Conservation (phyloP, 768 basidiomycete genomes). For the Tricholoma saponaceum region DNA sequence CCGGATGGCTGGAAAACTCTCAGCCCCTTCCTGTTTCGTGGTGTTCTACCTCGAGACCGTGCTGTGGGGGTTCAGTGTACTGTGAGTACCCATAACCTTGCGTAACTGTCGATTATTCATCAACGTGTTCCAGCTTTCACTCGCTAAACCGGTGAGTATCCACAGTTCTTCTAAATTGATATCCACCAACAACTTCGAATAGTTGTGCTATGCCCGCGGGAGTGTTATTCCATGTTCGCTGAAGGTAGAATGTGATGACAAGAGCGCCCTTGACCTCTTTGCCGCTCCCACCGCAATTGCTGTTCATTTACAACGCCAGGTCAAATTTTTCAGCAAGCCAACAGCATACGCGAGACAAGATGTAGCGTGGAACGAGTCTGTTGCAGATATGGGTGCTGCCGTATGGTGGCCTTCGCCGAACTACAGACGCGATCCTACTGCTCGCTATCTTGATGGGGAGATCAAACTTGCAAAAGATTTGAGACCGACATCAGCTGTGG, state of each 20-base stretch:
- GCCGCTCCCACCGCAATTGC: slow-evolving; percentile 35
- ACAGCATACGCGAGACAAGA: slow-evolving; percentile 29
- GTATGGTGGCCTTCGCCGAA: slow-evolving; percentile 45
- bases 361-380: slow-evolving; percentile 41
- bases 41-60: slow-evolving; percentile 35
- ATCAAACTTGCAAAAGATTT: slow-evolving; percentile 49
- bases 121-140: slow-evolving; percentile 29
- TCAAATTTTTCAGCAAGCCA: slow-evolving; percentile 38
- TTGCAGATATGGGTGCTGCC: slow-evolving; percentile 40
- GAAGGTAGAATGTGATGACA: slow-evolving; percentile 35
- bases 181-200: slow-evolving; percentile 1
- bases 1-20: slow-evolving; percentile 51
- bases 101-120: not conserved
- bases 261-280: slow-evolving; percentile 37
- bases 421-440: slow-evolving; percentile 22
- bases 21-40: slow-evolving; percentile 35
- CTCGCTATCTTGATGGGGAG: slow-evolving; percentile 48
- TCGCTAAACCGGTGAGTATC: slow-evolving; percentile 41
- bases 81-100: slow-evolving; percentile 24
- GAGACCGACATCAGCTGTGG: slow-evolving; percentile 44
- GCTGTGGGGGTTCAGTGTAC: slow-evolving; percentile 37
- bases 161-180: not conserved
- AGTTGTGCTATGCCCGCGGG: slow-evolving; percentile 48
- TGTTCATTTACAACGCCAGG: slow-evolving; percentile 35
- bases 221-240: slow-evolving; percentile 44